phyloP scores from a whole-genome alignment of 768 basidiomycete genomes.

The Boletellus sp. region DNA sequence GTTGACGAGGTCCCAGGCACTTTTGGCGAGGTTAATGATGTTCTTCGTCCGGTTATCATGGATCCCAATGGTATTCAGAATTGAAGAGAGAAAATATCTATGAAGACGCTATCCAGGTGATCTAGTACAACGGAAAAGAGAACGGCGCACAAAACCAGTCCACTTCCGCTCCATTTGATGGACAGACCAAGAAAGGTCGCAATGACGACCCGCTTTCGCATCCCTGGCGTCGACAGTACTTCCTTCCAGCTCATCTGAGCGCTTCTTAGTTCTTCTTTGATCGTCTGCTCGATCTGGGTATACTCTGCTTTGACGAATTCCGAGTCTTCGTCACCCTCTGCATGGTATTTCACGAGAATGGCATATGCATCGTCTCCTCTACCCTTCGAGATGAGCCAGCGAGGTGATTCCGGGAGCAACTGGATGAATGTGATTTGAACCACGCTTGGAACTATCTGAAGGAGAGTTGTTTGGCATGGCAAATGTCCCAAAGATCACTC shows the following conservation, averaged over 20 bases:
- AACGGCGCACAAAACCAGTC: conserved; percentile 7
- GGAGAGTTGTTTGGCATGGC: conserved; percentile 50
- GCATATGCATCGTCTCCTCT: conserved; percentile 44
- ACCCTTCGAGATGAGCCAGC: conserved; percentile 59
- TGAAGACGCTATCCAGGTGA: background rate
- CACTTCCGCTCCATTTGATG: conserved; percentile 9
- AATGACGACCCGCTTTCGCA: conserved; percentile 15
- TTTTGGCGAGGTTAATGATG: conserved; percentile 6
- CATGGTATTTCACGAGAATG: conserved; percentile 55
- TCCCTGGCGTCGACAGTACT: conserved; percentile 5
- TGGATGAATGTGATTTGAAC: conserved; percentile 54
- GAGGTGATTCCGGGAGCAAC: conserved; percentile 61
- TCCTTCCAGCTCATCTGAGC: background rate
- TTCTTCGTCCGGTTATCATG: conserved; percentile 16
- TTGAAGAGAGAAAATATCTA: conserved; percentile 11
- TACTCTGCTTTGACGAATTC: conserved; percentile 59
- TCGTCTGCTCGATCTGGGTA: conserved; percentile 52
- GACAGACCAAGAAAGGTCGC: conserved; percentile 9
- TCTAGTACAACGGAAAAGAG: too few relatives aligned
- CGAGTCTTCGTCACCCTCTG: conserved; percentile 47
- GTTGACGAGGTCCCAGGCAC: conserved; percentile 7
- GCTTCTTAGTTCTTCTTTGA: conserved; percentile 30
- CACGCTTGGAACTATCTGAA: conserved; percentile 51
- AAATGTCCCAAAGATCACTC: conserved; percentile 60
- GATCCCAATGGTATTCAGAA: conserved; percentile 15